These are phyloP conservation scores for Mycena polygramma DNA, from an alignment of 768 basidiomycete species.

Conservation along the genomic window DNA sequence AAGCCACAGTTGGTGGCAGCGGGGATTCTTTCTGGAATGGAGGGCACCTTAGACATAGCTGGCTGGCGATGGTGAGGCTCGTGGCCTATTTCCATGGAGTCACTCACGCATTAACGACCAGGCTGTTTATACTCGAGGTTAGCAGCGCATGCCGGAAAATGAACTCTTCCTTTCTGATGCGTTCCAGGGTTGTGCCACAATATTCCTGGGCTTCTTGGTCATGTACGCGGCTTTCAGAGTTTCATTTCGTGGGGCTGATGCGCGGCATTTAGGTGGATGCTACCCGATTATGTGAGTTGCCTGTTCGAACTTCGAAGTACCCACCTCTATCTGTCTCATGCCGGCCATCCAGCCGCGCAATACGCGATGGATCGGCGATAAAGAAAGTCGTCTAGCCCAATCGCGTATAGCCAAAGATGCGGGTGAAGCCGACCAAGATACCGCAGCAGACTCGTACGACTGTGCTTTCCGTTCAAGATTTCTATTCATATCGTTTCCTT, in stretches of 20 bases:
- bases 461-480: not conserved
- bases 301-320: too few species aligned
- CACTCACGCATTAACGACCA: slow-evolving; percentile 38
- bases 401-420: slow-evolving; percentile 61
- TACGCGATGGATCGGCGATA: slow-evolving; percentile 57
- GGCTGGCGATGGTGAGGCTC: slow-evolving; percentile 74
- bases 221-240: slow-evolving; percentile 55
- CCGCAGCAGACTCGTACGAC: slow-evolving; percentile 54
- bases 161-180: not conserved
- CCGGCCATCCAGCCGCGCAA: slow-evolving; percentile 52
- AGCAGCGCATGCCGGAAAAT: not conserved
- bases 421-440: slow-evolving; percentile 61
- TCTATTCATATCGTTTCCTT: not conserved
- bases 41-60: slow-evolving; percentile 73
- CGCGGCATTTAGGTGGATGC: slow-evolving; percentile 60
- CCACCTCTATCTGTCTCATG: not conserved
- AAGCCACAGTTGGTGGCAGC: slow-evolving; percentile 72
- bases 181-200: slow-evolving; percentile 71
- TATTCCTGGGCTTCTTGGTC: slow-evolving; percentile 66
- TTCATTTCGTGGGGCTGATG: not conserved
- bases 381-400: slow-evolving; percentile 58
- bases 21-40: slow-evolving; percentile 79
- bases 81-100: slow-evolving; percentile 25
- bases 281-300: slow-evolving; percentile 66
- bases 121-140: slow-evolving; percentile 81